phyloP scores from a whole-genome alignment of 768 basidiomycete species.

The Gymnopilus dilepis region DNA sequence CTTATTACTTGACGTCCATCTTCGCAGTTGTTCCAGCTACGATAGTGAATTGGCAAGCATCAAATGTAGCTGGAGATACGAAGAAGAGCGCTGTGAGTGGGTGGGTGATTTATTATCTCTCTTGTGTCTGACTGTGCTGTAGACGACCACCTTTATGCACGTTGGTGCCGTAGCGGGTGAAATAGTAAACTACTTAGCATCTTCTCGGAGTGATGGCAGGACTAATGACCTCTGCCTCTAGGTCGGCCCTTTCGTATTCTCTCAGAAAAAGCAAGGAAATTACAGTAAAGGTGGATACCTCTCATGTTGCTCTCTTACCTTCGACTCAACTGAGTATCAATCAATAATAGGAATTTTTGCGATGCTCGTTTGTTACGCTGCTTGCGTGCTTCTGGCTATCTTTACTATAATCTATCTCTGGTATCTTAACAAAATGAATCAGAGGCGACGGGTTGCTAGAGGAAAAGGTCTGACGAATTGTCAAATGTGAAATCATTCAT shows the following conservation, averaged over 20 bases:
- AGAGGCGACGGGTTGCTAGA: slow-evolving; percentile 16
- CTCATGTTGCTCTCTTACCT: no score
- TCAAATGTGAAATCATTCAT: background rate
- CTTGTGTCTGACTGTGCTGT: background rate
- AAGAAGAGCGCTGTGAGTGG: slow-evolving; percentile 21
- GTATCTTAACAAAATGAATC: slow-evolving; percentile 21
- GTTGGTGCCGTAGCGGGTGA: slow-evolving; percentile 11
- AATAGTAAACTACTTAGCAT: slow-evolving; percentile 4
- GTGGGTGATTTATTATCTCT: background rate
- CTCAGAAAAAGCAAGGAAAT: slow-evolving; percentile 20
- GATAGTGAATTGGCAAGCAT: slow-evolving; percentile 40
- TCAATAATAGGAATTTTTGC: slow-evolving; percentile 18
- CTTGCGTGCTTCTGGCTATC: slow-evolving; percentile 4
- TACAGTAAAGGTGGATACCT: slow-evolving; percentile 18
- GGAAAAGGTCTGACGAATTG: slow-evolving; percentile 23
- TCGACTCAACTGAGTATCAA: no score
- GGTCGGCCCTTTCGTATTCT: slow-evolving; percentile 23
- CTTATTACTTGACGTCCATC: slow-evolving; percentile 35
- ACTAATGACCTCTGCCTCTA: background rate
- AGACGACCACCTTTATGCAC: slow-evolving; percentile 20
- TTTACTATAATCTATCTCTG: slow-evolving; percentile 17
- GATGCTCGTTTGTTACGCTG: slow-evolving; percentile 19
- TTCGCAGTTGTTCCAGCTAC: slow-evolving; percentile 29
- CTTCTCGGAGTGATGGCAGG: background rate
- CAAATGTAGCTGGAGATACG: slow-evolving; percentile 37